phyloP scores from a whole-genome alignment of 352 stramenopile species.

The Thalassiosira mediterranea region DNA sequence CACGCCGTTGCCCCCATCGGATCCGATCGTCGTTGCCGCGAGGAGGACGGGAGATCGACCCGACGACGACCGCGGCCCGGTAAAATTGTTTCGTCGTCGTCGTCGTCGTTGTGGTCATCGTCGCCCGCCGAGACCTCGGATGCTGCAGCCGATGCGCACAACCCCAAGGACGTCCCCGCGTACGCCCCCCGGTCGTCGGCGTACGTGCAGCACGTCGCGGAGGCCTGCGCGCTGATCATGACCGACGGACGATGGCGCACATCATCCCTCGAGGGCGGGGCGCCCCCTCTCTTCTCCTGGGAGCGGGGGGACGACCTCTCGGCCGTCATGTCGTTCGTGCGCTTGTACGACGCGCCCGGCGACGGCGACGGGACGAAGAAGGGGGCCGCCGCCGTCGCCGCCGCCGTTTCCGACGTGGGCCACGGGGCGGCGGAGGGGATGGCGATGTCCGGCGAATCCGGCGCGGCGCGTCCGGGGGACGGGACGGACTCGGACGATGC shows the following conservation, averaged over 20 bases:
- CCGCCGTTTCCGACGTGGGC: background rate
- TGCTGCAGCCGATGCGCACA: too few species aligned
- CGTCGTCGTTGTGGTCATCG: too few species aligned
- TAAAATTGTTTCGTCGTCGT: too few species aligned
- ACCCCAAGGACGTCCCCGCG: background rate
- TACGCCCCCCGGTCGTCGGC: slow-evolving; percentile 57
- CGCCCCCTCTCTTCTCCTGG: slow-evolving; percentile 60
- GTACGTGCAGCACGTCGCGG: slow-evolving; percentile 78
- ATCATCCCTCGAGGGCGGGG: background rate
- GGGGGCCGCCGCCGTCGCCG: too few species aligned
- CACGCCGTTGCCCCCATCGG: background rate
- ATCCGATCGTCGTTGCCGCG: background rate
- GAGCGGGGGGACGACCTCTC: slow-evolving; percentile 76
- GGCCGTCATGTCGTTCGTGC: slow-evolving; percentile 55
- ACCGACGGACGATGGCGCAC: slow-evolving; percentile 68
- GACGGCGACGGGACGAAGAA: too few species aligned
- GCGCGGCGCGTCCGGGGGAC: background rate
- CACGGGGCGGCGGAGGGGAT: background rate
- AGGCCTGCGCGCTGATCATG: slow-evolving; percentile 71
- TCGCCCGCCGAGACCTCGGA: too few species aligned
- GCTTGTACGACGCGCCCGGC: slow-evolving; percentile 41
- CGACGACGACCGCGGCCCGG: background rate
- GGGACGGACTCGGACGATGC: background rate
- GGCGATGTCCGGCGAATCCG: background rate
- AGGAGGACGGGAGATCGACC: background rate